Percentiles rank a stretch among this genome's conserved stretches.
Conservation (phyloP, 768 basidiomycete species). For the Strobilomyces echinocephalus region DNA sequence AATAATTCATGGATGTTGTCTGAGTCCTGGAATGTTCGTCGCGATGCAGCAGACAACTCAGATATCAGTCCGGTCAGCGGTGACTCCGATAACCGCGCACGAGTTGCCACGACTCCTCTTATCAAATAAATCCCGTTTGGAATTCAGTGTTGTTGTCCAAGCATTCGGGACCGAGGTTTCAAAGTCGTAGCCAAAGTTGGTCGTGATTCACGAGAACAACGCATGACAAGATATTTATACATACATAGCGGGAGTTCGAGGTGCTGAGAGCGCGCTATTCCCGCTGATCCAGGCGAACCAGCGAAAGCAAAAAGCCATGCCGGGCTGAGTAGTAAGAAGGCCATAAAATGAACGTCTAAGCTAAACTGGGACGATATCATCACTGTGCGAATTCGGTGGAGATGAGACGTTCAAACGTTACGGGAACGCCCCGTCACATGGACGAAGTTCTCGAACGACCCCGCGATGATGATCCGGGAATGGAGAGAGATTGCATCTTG, state of each 20-base stretch:
- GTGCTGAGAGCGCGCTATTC: background rate
- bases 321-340: constrained; percentile 1
- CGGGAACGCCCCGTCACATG: background rate
- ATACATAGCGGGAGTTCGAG: background rate
- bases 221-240: too few species aligned
- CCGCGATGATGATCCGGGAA: constrained; percentile 1
- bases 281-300: background rate
- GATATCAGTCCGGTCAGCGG: constrained; percentile 14
- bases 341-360: background rate
- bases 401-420: too few species aligned
- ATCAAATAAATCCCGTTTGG: constrained; percentile 6
- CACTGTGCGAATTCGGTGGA: background rate
- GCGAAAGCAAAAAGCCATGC: background rate
- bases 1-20: too few species aligned
- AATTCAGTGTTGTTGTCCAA: background rate
- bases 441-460: background rate
- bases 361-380: background rate
- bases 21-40: background rate
- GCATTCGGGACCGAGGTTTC: constrained; percentile 9
- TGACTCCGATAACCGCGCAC: constrained; percentile 1
- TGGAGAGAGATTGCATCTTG: background rate
- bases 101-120: background rate
- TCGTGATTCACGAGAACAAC: background rate
- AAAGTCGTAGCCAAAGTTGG: background rate
- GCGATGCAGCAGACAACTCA: background rate